Conservation (phyloP, 257 asterid species). For the Lithospermum erythrorhizon region DNA sequence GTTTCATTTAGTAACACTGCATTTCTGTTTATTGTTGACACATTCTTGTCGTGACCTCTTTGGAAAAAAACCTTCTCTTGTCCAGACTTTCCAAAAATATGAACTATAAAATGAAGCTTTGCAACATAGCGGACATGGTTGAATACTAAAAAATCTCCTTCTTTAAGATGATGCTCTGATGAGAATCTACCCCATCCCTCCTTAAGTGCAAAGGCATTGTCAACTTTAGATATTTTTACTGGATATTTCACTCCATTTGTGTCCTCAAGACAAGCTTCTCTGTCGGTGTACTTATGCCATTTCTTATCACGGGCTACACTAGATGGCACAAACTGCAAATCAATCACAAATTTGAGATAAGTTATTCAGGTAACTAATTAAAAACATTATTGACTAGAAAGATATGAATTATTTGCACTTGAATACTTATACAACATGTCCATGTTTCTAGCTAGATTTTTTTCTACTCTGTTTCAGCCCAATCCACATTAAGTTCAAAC, state of each 20-base stretch:
- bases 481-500: neutral
- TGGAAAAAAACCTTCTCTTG: constrained; percentile 18
- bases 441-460: neutral
- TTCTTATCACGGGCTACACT: constrained; percentile 14
- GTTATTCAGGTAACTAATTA: neutral
- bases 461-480: neutral
- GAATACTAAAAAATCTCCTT: constrained; percentile 36
- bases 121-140: constrained; percentile 7
- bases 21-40: constrained; percentile 8
- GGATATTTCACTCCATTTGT: constrained; percentile 29
- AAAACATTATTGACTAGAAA: neutral
- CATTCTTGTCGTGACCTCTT: neutral
- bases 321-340: constrained; percentile 65
- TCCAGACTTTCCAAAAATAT: constrained; percentile 31
- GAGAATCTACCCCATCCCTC: constrained; percentile 55
- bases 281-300: constrained; percentile 20
- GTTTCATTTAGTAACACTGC: constrained; percentile 11
- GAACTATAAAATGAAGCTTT: constrained; percentile 38
- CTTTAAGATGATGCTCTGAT: constrained; percentile 24
- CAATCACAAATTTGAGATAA: constrained; percentile 1
- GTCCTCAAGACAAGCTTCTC: constrained; percentile 43
- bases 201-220: constrained; percentile 30
- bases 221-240: constrained; percentile 22
- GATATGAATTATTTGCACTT: too few species aligned
- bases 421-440: neutral